Base-by-base conservation (phyloP, 2,329 filamentous ascomycete genomes). In the Ophiocordyceps australis region DNA sequence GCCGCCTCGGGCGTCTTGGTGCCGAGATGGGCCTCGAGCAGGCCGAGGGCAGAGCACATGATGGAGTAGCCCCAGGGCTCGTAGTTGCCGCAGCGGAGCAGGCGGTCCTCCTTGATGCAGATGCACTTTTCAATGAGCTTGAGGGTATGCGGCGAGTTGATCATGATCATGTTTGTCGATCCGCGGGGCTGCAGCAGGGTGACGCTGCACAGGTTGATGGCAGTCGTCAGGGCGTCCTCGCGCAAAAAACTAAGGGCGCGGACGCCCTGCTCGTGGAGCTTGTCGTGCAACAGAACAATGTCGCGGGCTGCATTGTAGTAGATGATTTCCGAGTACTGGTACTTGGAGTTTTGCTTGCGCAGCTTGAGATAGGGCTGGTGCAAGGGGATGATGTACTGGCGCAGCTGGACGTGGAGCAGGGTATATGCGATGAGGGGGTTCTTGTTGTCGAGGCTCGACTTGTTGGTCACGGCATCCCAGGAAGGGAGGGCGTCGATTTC, bases 41-140 rank as follows among this genome's bases (percentile, higher is more conserved):
- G 50, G 4, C 66, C 67, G 15, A 62, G 52, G 1, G 66, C 64
- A 4, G 65, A 63, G 35, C 65, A 72, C 60, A 72, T 67, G 40
- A 69, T 69, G 28, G 61, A 65, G 42, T 71, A 70, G 12, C 65
- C 65, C 67, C 67, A 72, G 0, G 67, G 66, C 38, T 73, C 67
- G 37, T 69, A 67, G 46, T 71, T 71, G 11, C 66, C 66, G 32
- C 64, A 69, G n/a, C 65, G 53, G 14, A 73, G 42, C 7, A 72
- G 56, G 2, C 65, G 58, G 35, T 72, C 65, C 36, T 71, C 65
- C 40, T 70, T 70, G 55, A 73, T 63, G 24, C 49, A 46, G 20
- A 72, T 56, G 32, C 66, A 71, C 40, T 65, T 68, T 38, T 71
- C 65, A 9, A 73, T 59, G n/a, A 72, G 51, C 43, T 61, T 57